Evolutionary conservation across 129 eudicot genomes (phyloP).

Genomic region (Helichrysum umbraculigerum): DNA sequence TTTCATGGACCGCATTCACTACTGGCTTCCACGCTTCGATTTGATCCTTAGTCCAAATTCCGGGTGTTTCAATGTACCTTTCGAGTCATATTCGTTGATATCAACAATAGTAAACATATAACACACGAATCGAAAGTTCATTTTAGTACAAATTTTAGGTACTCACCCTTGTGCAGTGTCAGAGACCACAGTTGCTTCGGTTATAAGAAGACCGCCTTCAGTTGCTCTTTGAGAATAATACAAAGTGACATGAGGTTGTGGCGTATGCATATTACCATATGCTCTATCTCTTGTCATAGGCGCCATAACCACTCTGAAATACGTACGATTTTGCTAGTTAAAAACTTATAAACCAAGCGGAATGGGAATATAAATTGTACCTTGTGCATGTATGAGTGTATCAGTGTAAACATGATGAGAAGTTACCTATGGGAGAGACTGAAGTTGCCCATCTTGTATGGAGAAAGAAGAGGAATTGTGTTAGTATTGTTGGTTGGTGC

Average conservation of each 20-base stretch:
- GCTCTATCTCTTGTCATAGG: constrained; percentile 57
- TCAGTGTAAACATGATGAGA: too few relatives aligned
- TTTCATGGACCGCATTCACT: constrained; percentile 54
- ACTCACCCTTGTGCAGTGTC: constrained; percentile 54
- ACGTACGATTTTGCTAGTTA: neutral
- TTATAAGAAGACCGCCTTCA: constrained; percentile 53
- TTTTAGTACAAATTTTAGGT: neutral
- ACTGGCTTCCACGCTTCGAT: constrained; percentile 67
- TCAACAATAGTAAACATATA: neutral
- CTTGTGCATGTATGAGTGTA: neutral
- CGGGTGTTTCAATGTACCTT: constrained; percentile 51
- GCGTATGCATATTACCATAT: constrained; percentile 46
- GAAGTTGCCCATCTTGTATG: constrained; percentile 42
- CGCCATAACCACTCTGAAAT: constrained; percentile 54
- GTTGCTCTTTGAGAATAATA: constrained; percentile 72
- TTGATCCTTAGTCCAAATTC: constrained; percentile 63
- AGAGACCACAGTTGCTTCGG: constrained; percentile 64
- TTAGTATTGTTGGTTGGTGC: constrained; percentile 6
- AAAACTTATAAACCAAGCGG: neutral
- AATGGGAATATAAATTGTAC: neutral
- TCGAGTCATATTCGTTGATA: neutral
- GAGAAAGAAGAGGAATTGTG: constrained; percentile 40
- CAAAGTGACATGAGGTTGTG: constrained; percentile 51
- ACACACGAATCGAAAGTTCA: neutral
- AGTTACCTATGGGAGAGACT: constrained; percentile 49